phyloP scores from a whole-genome alignment of 306 rosid species.

The Sechiopsis laciniata region DNA sequence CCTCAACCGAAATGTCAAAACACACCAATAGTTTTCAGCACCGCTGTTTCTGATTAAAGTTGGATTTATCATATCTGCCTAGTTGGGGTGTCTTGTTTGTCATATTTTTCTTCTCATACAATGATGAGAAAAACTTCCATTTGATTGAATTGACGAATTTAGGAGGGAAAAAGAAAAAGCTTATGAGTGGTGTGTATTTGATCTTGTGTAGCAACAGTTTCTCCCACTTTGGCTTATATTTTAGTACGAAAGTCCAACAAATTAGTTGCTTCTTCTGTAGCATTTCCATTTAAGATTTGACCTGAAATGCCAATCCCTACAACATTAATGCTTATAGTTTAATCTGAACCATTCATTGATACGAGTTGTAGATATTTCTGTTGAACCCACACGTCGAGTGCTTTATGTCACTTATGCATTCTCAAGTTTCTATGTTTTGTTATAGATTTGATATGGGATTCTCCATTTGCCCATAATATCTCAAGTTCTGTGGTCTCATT shows the following conservation, averaged over 20 bases:
- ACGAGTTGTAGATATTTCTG: slow-evolving; percentile 6
- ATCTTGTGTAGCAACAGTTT: slow-evolving; percentile 6
- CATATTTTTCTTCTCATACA: not conserved
- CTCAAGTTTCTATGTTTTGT: not conserved
- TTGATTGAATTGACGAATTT: slow-evolving; percentile 18
- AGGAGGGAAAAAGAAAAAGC: not conserved
- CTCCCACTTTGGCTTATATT: slow-evolving; percentile 10
- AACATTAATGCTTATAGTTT: not conserved
- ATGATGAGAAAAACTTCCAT: slow-evolving; percentile 6
- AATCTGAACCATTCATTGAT: not conserved
- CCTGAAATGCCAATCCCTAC: slow-evolving; percentile 4
- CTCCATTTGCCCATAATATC: not conserved
- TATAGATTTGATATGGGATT: not conserved
- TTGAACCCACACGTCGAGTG: not conserved
- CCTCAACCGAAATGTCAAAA: not conserved
- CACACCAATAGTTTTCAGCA: not conserved
- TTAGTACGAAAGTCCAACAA: slow-evolving; percentile 5
- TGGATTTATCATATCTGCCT: slow-evolving; percentile 16
- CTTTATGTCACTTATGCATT: slow-evolving; percentile 2
- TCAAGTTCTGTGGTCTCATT: not conserved
- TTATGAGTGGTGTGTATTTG: slow-evolving; percentile 4
- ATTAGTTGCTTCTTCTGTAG: slow-evolving; percentile 10
- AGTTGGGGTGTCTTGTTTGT: slow-evolving; percentile 15
- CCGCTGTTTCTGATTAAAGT: slow-evolving; percentile 10
- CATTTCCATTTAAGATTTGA: slow-evolving; percentile 15